Percentiles rank a stretch among this genome's conserved stretches.
Evolutionary conservation across 2,329 filamentous ascomycete genomes (phyloP).

Genomic region (Cladophialophora chaetospira): DNA sequence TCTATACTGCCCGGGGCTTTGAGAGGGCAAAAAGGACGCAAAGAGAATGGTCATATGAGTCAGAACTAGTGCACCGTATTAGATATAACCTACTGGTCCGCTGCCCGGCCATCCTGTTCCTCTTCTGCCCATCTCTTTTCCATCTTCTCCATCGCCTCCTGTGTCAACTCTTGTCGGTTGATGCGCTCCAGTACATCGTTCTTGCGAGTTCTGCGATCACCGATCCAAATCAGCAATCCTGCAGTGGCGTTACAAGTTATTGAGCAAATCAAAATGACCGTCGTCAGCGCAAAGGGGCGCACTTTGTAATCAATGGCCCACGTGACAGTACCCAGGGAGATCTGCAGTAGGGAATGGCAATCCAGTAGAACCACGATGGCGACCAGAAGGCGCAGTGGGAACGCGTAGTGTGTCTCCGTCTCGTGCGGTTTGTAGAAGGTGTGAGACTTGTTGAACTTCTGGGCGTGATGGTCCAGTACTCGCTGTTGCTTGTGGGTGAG

Average conservation of each 20-base stretch:
- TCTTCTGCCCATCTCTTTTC: not conserved
- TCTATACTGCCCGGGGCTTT: too few relatives aligned
- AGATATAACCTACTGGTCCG: not conserved
- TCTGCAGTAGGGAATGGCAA: constrained; percentile 9
- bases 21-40: too few relatives aligned
- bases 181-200: constrained; percentile 10
- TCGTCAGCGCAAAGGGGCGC: constrained; percentile 8
- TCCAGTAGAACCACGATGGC: constrained; percentile 9
- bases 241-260: constrained; percentile 9
- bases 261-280: constrained; percentile 4
- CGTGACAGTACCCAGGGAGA: constrained; percentile 7
- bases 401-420: constrained; percentile 10
- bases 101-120: too few relatives aligned
- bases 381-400: constrained; percentile 8
- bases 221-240: constrained; percentile 10
- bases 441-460: constrained; percentile 10
- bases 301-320: constrained; percentile 1
- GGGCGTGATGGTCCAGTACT: constrained; percentile 2
- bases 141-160: constrained; percentile 12
- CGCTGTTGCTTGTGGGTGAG: constrained; percentile 6
- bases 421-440: constrained; percentile 12
- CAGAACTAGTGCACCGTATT: too few relatives aligned
- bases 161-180: constrained; percentile 7
- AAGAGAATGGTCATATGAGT: too few relatives aligned
- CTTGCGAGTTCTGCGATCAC: constrained; percentile 5